Percentiles rank a stretch among this genome's conserved stretches.
Conservation (phyloP, 805 yeast genomes). For the Blastobotrys peoriensis region DNA sequence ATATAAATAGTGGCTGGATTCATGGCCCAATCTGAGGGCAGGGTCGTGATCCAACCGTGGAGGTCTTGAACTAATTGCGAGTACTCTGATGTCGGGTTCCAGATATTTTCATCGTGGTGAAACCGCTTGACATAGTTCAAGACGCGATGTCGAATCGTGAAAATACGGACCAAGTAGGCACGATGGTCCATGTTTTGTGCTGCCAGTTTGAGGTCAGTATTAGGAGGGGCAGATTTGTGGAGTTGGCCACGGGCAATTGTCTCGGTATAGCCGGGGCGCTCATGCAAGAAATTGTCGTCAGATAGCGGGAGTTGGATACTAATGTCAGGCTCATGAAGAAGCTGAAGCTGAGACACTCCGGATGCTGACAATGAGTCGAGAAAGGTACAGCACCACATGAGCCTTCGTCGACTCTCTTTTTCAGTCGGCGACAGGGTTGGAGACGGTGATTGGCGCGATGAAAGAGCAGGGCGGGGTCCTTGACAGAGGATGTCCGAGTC, state of each 20-base stretch:
- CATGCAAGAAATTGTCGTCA: background rate
- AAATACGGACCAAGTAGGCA: background rate
- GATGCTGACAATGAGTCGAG: conserved; percentile 4
- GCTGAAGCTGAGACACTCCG: conserved; percentile 4
- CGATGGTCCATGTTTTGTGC: background rate
- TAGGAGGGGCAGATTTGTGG: background rate
- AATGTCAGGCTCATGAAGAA: background rate
- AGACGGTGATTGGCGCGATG: background rate
- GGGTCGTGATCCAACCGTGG: background rate
- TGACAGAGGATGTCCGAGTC: conserved; percentile 12
- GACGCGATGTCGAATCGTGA: background rate
- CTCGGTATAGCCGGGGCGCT: background rate
- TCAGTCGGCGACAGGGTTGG: background rate
- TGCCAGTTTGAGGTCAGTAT: background rate
- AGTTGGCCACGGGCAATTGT: background rate
- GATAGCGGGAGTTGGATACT: conserved; percentile 2
- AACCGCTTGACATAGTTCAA: conserved; percentile 5
- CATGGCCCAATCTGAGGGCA: background rate
- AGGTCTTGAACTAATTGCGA: background rate
- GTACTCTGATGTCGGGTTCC: conserved; percentile 3
- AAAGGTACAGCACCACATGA: conserved; percentile 14
- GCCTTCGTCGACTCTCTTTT: conserved; percentile 12
- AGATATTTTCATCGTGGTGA: conserved; percentile 1
- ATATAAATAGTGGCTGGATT: background rate
- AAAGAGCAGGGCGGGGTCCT: background rate